Conservation (phyloP, 2,329 filamentous ascomycete species). For the Cladosporium colombiae region DNA sequence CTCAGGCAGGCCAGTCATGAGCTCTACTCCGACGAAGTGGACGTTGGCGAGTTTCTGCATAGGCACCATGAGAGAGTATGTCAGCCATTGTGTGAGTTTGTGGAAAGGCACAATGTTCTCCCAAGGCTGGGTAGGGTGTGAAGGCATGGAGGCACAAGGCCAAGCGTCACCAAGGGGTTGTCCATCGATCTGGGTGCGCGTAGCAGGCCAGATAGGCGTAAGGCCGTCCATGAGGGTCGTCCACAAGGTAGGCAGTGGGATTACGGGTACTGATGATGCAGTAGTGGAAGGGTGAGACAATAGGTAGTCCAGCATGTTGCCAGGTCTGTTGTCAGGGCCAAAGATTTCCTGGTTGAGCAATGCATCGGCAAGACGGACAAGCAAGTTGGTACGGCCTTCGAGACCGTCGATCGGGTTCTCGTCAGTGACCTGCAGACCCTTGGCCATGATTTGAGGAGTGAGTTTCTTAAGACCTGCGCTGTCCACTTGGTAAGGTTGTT, state of each 20-base stretch:
- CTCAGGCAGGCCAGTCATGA: conserved; percentile 85
- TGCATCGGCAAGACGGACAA: conserved; percentile 74
- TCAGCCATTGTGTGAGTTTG: conserved; percentile 92
- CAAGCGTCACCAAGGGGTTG: conserved; percentile 89
- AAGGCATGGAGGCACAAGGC: conserved; percentile 85
- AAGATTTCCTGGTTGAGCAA: conserved; percentile 82
- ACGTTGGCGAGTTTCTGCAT: conserved; percentile 81
- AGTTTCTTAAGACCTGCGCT: conserved; percentile 74
- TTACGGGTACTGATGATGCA: conserved; percentile 82
- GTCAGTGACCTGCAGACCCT: conserved; percentile 80
- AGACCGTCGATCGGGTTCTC: conserved; percentile 81
- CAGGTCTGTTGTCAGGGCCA: conserved; percentile 78
- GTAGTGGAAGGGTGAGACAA: conserved; percentile 87
- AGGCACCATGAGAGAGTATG: conserved; percentile 89
- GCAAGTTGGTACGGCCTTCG: conserved; percentile 77
- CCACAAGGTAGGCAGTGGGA: conserved; percentile 87
- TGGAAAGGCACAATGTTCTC: conserved; percentile 88
- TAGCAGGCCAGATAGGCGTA: conserved; percentile 82
- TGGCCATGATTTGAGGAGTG: conserved; percentile 72
- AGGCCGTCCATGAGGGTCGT: conserved; percentile 85
- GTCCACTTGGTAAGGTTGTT: conserved; percentile 87
- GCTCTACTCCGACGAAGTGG: conserved; percentile 77
- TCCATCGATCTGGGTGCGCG: conserved; percentile 83
- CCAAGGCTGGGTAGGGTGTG: conserved; percentile 68
- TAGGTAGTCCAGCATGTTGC: conserved; percentile 96